Percentiles rank a stretch among this genome's conserved stretches.
Conservation (phyloP, 495 filamentous ascomycete species). For the Penicillium lividum region DNA sequence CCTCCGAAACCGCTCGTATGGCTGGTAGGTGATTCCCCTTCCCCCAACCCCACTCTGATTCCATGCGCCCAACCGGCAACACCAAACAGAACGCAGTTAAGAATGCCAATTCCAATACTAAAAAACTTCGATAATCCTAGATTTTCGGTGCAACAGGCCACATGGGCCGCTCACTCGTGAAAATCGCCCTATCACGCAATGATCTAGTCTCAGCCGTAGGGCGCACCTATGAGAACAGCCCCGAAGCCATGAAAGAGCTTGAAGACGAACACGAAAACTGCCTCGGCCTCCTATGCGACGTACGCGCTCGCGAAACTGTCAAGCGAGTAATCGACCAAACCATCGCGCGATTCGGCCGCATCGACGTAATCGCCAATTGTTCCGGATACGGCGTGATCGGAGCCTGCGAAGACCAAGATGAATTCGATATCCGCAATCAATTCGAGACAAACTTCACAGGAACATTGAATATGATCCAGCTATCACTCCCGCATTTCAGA, state of each 20-base stretch:
- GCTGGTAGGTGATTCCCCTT: slow-evolving; percentile 59
- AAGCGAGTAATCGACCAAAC: slow-evolving; percentile 65
- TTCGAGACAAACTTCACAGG: slow-evolving; percentile 98
- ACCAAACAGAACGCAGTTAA: not conserved
- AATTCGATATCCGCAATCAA: slow-evolving; percentile 90
- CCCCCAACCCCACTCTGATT: slow-evolving; percentile 3
- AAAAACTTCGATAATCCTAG: slow-evolving; percentile 37
- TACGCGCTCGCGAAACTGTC: slow-evolving; percentile 79
- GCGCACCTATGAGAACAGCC: slow-evolving; percentile 75
- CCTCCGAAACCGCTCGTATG: slow-evolving; percentile 76
- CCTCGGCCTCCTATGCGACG: slow-evolving; percentile 83
- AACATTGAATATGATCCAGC: slow-evolving; percentile 87
- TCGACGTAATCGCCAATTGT: slow-evolving; percentile 91
- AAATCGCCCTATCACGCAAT: slow-evolving; percentile 72
- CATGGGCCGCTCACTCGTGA: slow-evolving; percentile 88
- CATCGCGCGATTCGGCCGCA: slow-evolving; percentile 71
- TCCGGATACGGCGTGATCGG: slow-evolving; percentile 92
- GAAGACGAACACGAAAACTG: slow-evolving; percentile 60
- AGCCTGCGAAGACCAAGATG: slow-evolving; percentile 95
- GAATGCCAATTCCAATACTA: slow-evolving; percentile 5
- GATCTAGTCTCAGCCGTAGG: slow-evolving; percentile 91
- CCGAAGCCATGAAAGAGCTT: slow-evolving; percentile 63
- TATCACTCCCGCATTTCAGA: slow-evolving; percentile 87
- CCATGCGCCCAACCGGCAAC: not conserved
- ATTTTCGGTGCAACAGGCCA: slow-evolving; percentile 96